Base-by-base conservation (phyloP, 2,329 filamentous ascomycete species). In the Apiospora pterosperma region DNA sequence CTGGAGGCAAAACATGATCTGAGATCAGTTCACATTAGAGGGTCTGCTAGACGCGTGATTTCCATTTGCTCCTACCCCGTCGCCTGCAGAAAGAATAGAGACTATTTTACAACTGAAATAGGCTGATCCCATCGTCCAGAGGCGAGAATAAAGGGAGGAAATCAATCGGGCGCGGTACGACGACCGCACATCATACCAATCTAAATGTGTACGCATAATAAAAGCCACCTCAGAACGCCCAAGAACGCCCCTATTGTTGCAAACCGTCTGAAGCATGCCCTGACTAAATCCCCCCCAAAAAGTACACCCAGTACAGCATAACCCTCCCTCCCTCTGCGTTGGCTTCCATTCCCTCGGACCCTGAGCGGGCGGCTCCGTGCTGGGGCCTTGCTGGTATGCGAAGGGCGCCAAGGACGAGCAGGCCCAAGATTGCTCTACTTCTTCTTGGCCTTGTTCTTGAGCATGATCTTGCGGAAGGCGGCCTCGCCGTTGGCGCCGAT, bases 391-490 rank as follows among this genome's bases (percentile, higher is more conserved):
- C 21, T 23, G 10, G 4, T 10, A 10, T 42, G 8, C 23, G 23
- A 48, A 25, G 42, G 23, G n/a, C n/a, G n/a, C n/a, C n/a, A n/a
- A n/a, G 16, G 44, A 28, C 16, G 21, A 19, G 25, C 28, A 28
- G 48, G n/a, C n/a, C 28, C 36, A 8, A 23, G 55, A 10, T 25
- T 36, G 14, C 23, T 21, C 41, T 62, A 44, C 64, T 68, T 71
- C 78, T 86, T 87, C 79, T 88, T 89, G 67, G 82, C 82, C 48
- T 55, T 55, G 48, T 55, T 55, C 77, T 87, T 89, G 71, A 87
- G 83, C 11, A 86, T 88, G 83, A 90, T 89, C 77, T 83, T 87
- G 67, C 86, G 82, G 78, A 90, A 90, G 1, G 88, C 87, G 69
- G 89, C 87, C 75, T 87, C 80, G 65, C 87, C 88, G 66, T 82